phyloP scores from a whole-genome alignment of 2,329 filamentous ascomycete species.

The Byssothecium circinans region DNA sequence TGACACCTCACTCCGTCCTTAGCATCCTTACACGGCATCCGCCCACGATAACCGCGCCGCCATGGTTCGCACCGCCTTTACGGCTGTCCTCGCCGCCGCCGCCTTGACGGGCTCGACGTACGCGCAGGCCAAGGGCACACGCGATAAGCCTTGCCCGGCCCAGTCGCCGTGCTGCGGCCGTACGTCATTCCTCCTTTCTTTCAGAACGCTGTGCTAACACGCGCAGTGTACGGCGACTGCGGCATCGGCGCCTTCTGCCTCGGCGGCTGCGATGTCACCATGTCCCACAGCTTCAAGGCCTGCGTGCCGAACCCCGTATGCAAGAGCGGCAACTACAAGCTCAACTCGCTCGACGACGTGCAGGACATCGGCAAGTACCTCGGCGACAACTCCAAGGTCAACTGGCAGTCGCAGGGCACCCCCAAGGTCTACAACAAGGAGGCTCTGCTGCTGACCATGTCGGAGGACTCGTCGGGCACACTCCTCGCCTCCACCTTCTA shows the following conservation, averaged over 20 bases:
- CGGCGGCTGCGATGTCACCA: constrained; percentile 87
- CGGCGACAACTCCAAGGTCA: constrained; percentile 74
- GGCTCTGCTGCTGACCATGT: constrained; percentile 76
- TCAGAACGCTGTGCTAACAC: constrained; percentile 21
- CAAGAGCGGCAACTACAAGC: constrained; percentile 70
- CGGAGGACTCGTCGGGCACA: constrained; percentile 79
- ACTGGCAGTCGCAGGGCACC: constrained; percentile 87
- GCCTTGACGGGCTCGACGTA: constrained; percentile 28
- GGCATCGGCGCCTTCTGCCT: constrained; percentile 94
- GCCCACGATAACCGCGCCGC: constrained; percentile 8
- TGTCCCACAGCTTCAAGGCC: constrained; percentile 79
- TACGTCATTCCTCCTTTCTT: constrained; percentile 23
- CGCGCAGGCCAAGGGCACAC: constrained; percentile 44
- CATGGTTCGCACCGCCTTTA: constrained; percentile 32
- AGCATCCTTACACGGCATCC: constrained; percentile 39
- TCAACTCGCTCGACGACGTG: constrained; percentile 71
- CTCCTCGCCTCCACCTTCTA: constrained; percentile 82
- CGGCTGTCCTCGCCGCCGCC: constrained; percentile 32
- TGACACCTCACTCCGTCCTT: constrained; percentile 25
- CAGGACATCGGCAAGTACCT: constrained; percentile 78
- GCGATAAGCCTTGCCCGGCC: constrained; percentile 66
- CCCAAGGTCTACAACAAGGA: constrained; percentile 68
- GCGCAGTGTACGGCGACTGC: constrained; percentile 83
- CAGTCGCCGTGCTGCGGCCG: constrained; percentile 50
- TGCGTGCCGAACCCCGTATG: constrained; percentile 86